Evolutionary conservation across 148 eudicot species (phyloP).

Genomic region (Limonium bicolor): DNA sequence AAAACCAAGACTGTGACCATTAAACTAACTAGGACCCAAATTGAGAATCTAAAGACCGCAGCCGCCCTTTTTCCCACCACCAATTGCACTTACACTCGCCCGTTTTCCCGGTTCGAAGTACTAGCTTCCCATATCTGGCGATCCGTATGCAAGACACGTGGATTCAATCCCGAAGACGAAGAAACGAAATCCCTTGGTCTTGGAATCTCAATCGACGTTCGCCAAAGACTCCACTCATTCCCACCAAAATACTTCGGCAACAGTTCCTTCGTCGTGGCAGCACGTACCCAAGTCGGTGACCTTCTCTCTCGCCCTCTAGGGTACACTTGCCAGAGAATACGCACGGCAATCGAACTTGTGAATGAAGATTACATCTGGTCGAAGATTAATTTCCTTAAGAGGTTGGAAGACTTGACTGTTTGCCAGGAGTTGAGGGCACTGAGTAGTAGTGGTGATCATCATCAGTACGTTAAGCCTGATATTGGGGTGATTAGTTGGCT

Average conservation of each 20-base stretch:
- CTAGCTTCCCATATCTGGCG: constrained; percentile 33
- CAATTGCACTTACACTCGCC: constrained; percentile 16
- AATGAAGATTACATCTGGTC: constrained; percentile 15
- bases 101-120: too few species aligned
- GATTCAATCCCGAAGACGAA: constrained; percentile 1
- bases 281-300: constrained; percentile 9
- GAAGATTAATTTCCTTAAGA: constrained; percentile 9
- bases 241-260: constrained; percentile 42
- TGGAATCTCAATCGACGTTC: constrained; percentile 14
- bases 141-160: constrained; percentile 27
- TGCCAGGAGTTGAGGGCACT: constrained; percentile 14
- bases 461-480: background rate
- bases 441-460: constrained; percentile 7
- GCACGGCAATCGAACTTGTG: constrained; percentile 17
- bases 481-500: constrained; percentile 4
- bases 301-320: constrained; percentile 18
- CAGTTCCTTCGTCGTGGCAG: constrained; percentile 13
- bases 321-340: constrained; percentile 14
- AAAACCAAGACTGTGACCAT: constrained; percentile 5
- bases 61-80: constrained; percentile 3
- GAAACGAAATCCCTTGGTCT: constrained; percentile 16
- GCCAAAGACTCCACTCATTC: constrained; percentile 26
- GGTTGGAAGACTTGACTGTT: constrained; percentile 11
- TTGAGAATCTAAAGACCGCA: constrained; percentile 15
- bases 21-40: constrained; percentile 11